Conservation (phyloP, 2,329 filamentous ascomycete genomes). For the Simplicillium sp. region DNA sequence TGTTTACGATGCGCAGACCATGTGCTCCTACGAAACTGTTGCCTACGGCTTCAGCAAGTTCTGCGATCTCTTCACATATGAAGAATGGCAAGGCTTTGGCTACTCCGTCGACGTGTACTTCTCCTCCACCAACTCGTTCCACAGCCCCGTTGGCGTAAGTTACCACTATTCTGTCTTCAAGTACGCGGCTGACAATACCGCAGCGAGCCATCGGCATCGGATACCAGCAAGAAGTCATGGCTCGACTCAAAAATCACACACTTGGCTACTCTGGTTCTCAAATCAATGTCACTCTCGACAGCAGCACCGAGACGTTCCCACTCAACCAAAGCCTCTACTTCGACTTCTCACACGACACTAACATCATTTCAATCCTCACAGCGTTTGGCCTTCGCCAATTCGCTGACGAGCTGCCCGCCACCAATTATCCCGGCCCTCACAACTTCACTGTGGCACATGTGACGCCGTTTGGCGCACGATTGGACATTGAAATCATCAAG, state of each 20-base stretch:
- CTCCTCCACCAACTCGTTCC: conserved; percentile 50
- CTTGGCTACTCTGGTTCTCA: conserved; percentile 48
- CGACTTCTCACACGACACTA: conserved; percentile 72
- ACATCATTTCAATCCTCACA: conserved; percentile 59
- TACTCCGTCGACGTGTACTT: conserved; percentile 63
- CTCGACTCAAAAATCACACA: conserved; percentile 59
- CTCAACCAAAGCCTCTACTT: conserved; percentile 65
- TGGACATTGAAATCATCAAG: conserved; percentile 66
- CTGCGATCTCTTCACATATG: conserved; percentile 65
- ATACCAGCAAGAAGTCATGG: conserved; percentile 64
- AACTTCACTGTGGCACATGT: conserved; percentile 58
- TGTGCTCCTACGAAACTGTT: conserved; percentile 74
- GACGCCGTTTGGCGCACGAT: conserved; percentile 61
- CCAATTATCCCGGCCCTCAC: conserved; percentile 44
- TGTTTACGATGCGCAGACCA: conserved; percentile 57
- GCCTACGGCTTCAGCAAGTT: conserved; percentile 66
- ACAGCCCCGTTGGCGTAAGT: conserved; percentile 51
- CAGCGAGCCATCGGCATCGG: conserved; percentile 63
- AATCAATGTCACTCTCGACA: conserved; percentile 63
- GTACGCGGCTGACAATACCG: neutral
- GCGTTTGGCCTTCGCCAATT: conserved; percentile 69
- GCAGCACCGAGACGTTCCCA: conserved; percentile 59
- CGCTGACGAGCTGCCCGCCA: conserved; percentile 44
- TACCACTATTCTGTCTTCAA: neutral
- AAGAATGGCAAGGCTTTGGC: conserved; percentile 64